Evolutionary conservation across 495 filamentous ascomycete species (phyloP).

Genomic region (Hypoxylon intermedium): DNA sequence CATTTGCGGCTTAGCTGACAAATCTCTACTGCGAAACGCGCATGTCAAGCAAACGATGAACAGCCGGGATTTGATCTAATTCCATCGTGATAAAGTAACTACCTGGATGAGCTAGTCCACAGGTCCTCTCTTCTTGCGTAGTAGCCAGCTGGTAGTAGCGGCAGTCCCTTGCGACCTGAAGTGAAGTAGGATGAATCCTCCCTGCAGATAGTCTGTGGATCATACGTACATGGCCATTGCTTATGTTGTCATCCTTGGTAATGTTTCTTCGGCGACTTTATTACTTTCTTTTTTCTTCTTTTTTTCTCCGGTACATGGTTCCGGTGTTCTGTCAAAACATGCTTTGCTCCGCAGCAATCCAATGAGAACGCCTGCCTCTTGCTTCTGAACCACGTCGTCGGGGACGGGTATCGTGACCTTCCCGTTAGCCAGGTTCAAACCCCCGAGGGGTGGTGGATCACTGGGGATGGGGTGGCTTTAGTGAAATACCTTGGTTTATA

Average conservation of each 20-base stretch:
- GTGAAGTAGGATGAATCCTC: slow-evolving; percentile 4
- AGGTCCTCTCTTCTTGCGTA: neutral
- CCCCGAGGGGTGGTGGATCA: neutral
- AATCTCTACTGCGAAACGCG: neutral
- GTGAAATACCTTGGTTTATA: neutral
- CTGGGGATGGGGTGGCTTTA: neutral
- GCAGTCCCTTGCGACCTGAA: neutral
- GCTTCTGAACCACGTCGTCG: slow-evolving; percentile 1
- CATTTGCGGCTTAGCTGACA: neutral
- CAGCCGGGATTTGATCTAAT: neutral
- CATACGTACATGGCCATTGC: neutral
- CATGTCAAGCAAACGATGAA: neutral
- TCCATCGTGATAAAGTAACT: neutral
- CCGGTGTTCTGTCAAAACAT: neutral
- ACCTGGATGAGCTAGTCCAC: neutral
- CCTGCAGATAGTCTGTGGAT: slow-evolving; percentile 9
- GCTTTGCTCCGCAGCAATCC: slow-evolving; percentile 2
- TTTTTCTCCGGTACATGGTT: neutral
- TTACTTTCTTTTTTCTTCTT: neutral
- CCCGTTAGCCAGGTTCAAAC: neutral
- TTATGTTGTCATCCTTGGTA: slow-evolving; percentile 3
- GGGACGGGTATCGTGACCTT: neutral
- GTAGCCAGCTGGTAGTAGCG: no score
- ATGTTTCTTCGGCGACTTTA: neutral
- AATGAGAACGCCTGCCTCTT: neutral